Evolutionary conservation across 148 eudicot genomes (phyloP).

Genomic region (Tetragonia tetragonoides): DNA sequence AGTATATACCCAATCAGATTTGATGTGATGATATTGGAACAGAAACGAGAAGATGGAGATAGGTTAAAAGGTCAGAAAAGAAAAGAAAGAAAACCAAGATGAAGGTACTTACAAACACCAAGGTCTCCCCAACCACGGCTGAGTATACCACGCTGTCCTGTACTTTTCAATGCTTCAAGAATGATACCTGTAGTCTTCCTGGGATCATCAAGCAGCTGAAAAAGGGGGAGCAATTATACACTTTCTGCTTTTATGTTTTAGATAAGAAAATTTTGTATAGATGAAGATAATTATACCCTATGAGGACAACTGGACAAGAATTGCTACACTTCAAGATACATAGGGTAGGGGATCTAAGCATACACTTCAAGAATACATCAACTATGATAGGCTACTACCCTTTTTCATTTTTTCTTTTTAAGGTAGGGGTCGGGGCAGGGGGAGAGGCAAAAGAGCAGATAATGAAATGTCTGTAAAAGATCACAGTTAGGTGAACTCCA

Average conservation of each 20-base stretch:
- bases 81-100: neutral
- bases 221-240: constrained; percentile 11
- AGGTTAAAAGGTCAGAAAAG: constrained; percentile 1
- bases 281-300: too few relatives aligned
- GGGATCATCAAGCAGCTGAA: constrained; percentile 85
- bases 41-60: neutral
- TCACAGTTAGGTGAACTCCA: too few relatives aligned
- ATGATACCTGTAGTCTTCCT: constrained; percentile 65
- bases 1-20: neutral
- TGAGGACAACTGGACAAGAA: too few relatives aligned
- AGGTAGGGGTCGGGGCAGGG: neutral
- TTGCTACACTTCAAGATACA: neutral
- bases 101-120: constrained; percentile 65
- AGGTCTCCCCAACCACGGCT: constrained; percentile 98
- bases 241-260: neutral
- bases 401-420: neutral
- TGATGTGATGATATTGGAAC: neutral
- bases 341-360: neutral
- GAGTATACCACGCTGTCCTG: constrained; percentile 93
- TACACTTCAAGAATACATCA: neutral
- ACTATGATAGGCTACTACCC: neutral
- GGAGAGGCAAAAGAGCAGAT: too few relatives aligned
- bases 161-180: constrained; percentile 70
- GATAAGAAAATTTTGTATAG: too few relatives aligned
- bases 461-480: too few relatives aligned